Percentiles rank a stretch among this genome's conserved stretches.
phyloP scores from a whole-genome alignment of 345 rosid genomes.

The Eucalyptus cloeziana region DNA sequence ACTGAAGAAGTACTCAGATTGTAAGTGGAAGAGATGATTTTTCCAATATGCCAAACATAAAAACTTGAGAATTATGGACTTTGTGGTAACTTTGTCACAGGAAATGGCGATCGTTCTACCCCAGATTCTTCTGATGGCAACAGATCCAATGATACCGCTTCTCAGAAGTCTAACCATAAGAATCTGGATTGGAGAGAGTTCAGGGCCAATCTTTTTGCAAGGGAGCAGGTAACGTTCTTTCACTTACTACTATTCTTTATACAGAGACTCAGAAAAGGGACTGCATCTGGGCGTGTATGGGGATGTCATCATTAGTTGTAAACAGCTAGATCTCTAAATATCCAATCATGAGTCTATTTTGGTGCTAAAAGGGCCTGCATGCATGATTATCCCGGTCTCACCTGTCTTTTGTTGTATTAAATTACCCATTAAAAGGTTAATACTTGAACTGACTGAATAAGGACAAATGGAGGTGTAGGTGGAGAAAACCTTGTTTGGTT shows the following conservation, averaged over 20 bases:
- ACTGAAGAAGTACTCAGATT: background rate
- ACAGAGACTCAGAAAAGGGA: background rate
- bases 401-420: background rate
- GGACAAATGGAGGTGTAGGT: background rate
- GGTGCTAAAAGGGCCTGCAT: background rate
- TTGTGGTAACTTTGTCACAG: constrained; percentile 9
- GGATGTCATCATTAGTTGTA: background rate
- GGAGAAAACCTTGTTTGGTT: background rate
- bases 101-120: constrained; percentile 37
- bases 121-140: constrained; percentile 36
- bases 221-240: constrained; percentile 55
- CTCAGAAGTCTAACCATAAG: constrained; percentile 36
- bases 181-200: constrained; percentile 84
- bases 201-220: constrained; percentile 62
- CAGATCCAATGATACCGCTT: constrained; percentile 37
- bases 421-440: background rate
- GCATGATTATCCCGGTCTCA: background rate
- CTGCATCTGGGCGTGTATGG: background rate
- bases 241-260: background rate
- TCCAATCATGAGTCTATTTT: background rate
- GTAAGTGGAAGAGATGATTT: background rate
- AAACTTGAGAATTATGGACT: background rate
- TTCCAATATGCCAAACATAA: background rate
- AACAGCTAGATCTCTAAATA: background rate
- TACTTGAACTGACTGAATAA: background rate